Percentiles rank a stretch among this genome's conserved stretches.
phyloP scores from a whole-genome alignment of 352 stramenopile species.

The Phytophthora ramorum region DNA sequence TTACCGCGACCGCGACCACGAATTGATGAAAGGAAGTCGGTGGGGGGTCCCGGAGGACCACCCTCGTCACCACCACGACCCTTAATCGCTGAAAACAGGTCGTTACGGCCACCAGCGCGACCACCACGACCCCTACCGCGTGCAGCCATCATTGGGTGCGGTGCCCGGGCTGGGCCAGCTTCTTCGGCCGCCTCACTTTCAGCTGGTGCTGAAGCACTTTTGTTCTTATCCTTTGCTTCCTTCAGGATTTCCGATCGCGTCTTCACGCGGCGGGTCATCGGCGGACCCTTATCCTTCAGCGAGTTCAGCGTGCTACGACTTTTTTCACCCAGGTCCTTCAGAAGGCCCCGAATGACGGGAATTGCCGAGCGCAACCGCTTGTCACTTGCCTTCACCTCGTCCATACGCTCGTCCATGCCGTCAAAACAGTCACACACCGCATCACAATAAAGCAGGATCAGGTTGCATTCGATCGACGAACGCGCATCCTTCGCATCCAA shows the following conservation, averaged over 20 bases:
- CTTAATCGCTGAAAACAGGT: conserved; percentile 62
- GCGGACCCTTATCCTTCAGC: conserved; percentile 74
- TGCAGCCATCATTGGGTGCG: conserved; percentile 59
- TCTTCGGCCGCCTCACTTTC: conserved; percentile 51
- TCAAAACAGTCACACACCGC: conserved; percentile 75
- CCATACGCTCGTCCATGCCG: conserved; percentile 84
- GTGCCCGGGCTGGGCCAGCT: conserved; percentile 37
- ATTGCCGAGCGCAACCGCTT: conserved; percentile 82
- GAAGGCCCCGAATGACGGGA: conserved; percentile 58
- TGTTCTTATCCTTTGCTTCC: conserved; percentile 88
- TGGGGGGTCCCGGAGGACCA: conserved; percentile 42
- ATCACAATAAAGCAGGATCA: conserved; percentile 71
- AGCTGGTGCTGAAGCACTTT: conserved; percentile 34
- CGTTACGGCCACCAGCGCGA: conserved; percentile 49
- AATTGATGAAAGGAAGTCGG: conserved; percentile 66
- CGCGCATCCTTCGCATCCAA: conserved; percentile 77
- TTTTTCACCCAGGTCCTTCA: conserved; percentile 75
- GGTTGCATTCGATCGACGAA: conserved; percentile 75
- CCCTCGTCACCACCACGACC: conserved; percentile 55
- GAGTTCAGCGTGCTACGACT: conserved; percentile 56
- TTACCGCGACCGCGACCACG: conserved; percentile 56
- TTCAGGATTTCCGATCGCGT: conserved; percentile 80
- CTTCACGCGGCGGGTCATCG: conserved; percentile 68
- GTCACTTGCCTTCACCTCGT: conserved; percentile 83
- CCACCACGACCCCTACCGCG: conserved; percentile 39